phyloP scores from a whole-genome alignment of 1,284 basidiomycete species.

The Trametes hirsuta region DNA sequence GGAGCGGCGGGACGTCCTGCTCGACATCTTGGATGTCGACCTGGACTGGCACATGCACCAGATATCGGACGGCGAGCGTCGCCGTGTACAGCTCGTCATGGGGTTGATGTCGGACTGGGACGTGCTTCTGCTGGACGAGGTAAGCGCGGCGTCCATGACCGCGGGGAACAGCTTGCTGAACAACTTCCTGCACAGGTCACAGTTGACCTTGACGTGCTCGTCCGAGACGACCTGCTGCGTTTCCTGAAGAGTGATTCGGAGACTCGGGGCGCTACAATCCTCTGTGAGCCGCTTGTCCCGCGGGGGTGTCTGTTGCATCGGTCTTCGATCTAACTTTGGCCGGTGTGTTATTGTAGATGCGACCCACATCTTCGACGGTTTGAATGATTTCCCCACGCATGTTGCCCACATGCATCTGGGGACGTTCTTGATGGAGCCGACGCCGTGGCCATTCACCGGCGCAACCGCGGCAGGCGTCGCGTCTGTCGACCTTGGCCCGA shows the following conservation, averaged over 20 bases:
- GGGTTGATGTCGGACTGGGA: slow-evolving; percentile 98
- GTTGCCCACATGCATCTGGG: slow-evolving; percentile 90
- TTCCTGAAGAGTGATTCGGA: slow-evolving; percentile 90
- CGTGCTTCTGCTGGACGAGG: slow-evolving; percentile 93
- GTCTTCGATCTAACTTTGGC: background rate
- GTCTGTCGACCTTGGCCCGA: slow-evolving; percentile 27
- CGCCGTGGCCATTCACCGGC: slow-evolving; percentile 62
- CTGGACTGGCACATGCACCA: slow-evolving; percentile 91
- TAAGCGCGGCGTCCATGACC: slow-evolving; percentile 30
- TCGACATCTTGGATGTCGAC: slow-evolving; percentile 95
- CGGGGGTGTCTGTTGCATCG: background rate
- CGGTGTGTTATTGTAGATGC: slow-evolving; percentile 62
- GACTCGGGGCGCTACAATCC: slow-evolving; percentile 82
- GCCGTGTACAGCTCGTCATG: slow-evolving; percentile 94
- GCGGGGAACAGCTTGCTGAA: background rate
- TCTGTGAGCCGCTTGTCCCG: slow-evolving; percentile 61
- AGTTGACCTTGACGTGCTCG: slow-evolving; percentile 97
- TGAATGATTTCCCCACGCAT: slow-evolving; percentile 87
- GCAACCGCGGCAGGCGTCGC: slow-evolving; percentile 11
- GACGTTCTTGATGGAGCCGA: slow-evolving; percentile 64
- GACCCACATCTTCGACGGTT: slow-evolving; percentile 94
- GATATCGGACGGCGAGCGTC: slow-evolving; percentile 95
- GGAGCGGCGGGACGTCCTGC: slow-evolving; percentile 81
- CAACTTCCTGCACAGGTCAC: slow-evolving; percentile 67
- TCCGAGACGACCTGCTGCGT: slow-evolving; percentile 86